Base-by-base conservation (phyloP, 2,329 filamentous ascomycete species). In the Penicillium sp. region DNA sequence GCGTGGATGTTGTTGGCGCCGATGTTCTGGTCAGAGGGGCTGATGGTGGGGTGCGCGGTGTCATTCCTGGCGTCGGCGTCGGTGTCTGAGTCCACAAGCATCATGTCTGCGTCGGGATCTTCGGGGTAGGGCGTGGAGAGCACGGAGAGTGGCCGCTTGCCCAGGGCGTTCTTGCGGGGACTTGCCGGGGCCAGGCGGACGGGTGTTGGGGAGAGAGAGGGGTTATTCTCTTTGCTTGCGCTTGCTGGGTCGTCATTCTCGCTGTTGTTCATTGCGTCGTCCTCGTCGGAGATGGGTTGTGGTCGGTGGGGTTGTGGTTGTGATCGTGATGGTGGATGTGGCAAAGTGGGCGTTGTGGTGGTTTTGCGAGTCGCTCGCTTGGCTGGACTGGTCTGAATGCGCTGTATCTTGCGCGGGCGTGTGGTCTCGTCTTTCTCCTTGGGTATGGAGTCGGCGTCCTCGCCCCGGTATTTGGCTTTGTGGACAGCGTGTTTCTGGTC, bases 391-490 rank as follows among this genome's bases (percentile, higher is more conserved):
- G 38, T 36, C 33, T 39, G 43, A 18, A 40, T 31, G 23, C 42
- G 42, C 18, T 41, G 33, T 16, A 51, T 36, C 28, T 53, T 47
- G 34, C 53, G 39, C 13, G 49, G 29, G 19, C 41, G 25, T 11
- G 47, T 40, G 1, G 54, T 53, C 4, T 58, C 49, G 15, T 61
- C 52, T 31, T 41, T 38, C 10, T 62, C 53, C 7, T 52, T 40
- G 7, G 58, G 34, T 8, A 46, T 41, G 4, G 57, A 50, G 7
- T 53, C 50, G 47, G 60, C 48, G 53, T 77, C 77, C 50, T 79
- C 76, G 3, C 76, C 77, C 35, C 75, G 61, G 43, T 63, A 64
- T 57, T 76, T 79, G 9, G 80, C 79, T 46, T 79, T 74, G 13
- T 55, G 53, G 2, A 77, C 78, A 8, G 64, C 64, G 1, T 59